Conservation (phyloP, 495 filamentous ascomycete genomes). For the Talaromyces nanjingensis region DNA sequence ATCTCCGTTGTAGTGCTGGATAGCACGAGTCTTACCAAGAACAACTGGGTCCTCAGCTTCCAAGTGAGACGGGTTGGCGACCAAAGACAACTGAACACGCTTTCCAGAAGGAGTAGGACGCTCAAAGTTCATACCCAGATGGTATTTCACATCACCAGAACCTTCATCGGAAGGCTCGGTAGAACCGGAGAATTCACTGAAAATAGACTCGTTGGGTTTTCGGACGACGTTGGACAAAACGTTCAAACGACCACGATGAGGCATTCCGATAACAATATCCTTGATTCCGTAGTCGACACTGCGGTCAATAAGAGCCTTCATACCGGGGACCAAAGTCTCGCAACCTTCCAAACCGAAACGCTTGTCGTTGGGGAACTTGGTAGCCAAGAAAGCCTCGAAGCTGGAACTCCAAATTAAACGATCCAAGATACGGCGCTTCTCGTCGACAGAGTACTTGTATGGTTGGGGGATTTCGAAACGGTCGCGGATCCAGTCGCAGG, state of each 20-base stretch:
- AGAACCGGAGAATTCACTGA: constrained; percentile 92
- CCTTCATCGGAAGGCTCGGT: constrained; percentile 88
- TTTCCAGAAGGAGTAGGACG: constrained; percentile 96
- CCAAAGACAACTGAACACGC: constrained; percentile 94
- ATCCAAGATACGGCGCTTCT: constrained; percentile 95
- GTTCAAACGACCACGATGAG: constrained; percentile 96
- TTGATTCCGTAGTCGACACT: constrained; percentile 98
- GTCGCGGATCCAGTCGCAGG: constrained; percentile 96
- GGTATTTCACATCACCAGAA: constrained; percentile 98
- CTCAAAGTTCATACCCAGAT: constrained; percentile 99
- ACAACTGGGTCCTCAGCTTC: constrained; percentile 98
- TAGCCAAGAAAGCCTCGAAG: constrained; percentile 89
- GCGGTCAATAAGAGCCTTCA: constrained; percentile 98
- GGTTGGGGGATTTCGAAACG: constrained; percentile 89
- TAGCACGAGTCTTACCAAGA: constrained; percentile 91
- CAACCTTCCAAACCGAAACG: constrained; percentile 96
- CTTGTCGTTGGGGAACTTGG: constrained; percentile 99
- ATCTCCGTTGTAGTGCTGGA: constrained; percentile 98
- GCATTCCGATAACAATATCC: constrained; percentile 99
- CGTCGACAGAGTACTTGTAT: constrained; percentile 92
- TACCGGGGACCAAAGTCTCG: constrained; percentile 92
- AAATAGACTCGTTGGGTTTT: constrained; percentile 98
- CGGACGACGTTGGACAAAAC: constrained; percentile 97
- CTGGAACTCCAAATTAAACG: constrained; percentile 96
- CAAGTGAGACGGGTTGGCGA: constrained; percentile 97